Evolutionary conservation across 2,329 filamentous ascomycete genomes (phyloP), one percentile per base, ranked within the genome.

Genomic region (Penicillium sp.): DNA sequence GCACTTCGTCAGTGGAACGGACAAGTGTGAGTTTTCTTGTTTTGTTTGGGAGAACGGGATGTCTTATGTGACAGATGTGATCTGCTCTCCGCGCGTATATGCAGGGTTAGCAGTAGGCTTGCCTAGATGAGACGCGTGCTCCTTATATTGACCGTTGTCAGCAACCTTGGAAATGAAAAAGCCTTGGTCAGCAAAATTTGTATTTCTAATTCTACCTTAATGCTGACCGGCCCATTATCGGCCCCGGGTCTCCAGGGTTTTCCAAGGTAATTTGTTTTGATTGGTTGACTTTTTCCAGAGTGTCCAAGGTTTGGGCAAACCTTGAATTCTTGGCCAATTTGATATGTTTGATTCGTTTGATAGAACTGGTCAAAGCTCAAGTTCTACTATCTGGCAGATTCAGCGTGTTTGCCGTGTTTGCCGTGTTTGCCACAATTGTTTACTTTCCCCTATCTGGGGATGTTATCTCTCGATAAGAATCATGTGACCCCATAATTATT

Each of bases 401-500:
- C 32, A 8, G 29, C 29, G 10, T 32, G 25, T 32, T 46, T 41
- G 27, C 18, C 47, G 10, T 34, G 38, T 50, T 41, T 52, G 42
- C 27, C 27, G 32, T 40, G 50, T 52, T 52, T 47, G 50, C 42
- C 50, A 45, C 48, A 15, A 8, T 40, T 23, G 39, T 50, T 50
- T 35, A 27, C 13, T 32, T 38, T 16, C 34, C 27, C 35, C 50
- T 50, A 50, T 50, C 50, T 49, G 29, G 37, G 39, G 34, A 21
- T 27, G 37, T 50, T 42, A n/a, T 34, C 50, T 62, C 54, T 63
- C 60, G 62, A 64, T 64, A 64, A 63, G 47, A 4, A 23, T 56
- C 62, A 64, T 48, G 60, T 64, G 62, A 64, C 46, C 16, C 6
- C 6, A 18, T 52, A 53, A 59, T 63, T 63, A 61, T 60, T 62